Percentiles rank a stretch among this genome's conserved stretches.
These are phyloP conservation scores for Annulohypoxylon bovei DNA, from an alignment of 495 filamentous ascomycete species.

Conservation along the genomic window DNA sequence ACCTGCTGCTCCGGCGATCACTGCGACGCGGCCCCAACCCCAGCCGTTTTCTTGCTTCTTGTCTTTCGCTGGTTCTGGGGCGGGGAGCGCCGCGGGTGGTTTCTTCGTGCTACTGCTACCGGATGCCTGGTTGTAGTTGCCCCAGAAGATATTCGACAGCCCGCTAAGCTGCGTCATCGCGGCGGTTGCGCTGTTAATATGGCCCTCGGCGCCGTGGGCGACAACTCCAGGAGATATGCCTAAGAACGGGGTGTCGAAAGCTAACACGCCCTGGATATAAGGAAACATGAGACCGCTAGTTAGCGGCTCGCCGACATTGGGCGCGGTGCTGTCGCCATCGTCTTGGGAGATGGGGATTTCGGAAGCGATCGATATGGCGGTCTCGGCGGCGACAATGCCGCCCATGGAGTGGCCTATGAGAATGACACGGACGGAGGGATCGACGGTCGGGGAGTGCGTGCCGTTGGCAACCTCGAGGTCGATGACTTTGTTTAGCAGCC, in stretches of 20 bases:
- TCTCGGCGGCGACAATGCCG: slow-evolving; percentile 93
- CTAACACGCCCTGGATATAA: slow-evolving; percentile 83
- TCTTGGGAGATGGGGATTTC: slow-evolving; percentile 70
- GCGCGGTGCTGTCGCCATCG: slow-evolving; percentile 36
- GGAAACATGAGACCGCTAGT: slow-evolving; percentile 68
- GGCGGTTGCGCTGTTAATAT: slow-evolving; percentile 76
- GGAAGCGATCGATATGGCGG: slow-evolving; percentile 72
- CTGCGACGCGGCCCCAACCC: slow-evolving; percentile 82
- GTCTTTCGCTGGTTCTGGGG: slow-evolving; percentile 44
- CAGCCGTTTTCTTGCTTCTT: slow-evolving; percentile 56
- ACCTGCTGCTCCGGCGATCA: slow-evolving; percentile 81
- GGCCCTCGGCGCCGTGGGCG: slow-evolving; percentile 86
- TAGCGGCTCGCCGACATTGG: slow-evolving; percentile 33
- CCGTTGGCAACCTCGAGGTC: slow-evolving; percentile 86
- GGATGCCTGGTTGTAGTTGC: slow-evolving; percentile 53
- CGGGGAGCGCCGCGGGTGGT: slow-evolving; percentile 46
- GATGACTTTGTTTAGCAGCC: slow-evolving; percentile 92
- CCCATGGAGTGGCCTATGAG: slow-evolving; percentile 96
- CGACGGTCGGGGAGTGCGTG: slow-evolving; percentile 87
- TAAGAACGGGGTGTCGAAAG: slow-evolving; percentile 95
- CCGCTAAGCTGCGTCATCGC: slow-evolving; percentile 74
- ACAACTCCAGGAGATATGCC: slow-evolving; percentile 90
- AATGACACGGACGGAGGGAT: slow-evolving; percentile 85
- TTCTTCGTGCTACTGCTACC: slow-evolving; percentile 45
- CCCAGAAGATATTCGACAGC: slow-evolving; percentile 69